Evolutionary conservation across 257 asterid genomes (phyloP).

Genomic region (Solanum peruvianum): DNA sequence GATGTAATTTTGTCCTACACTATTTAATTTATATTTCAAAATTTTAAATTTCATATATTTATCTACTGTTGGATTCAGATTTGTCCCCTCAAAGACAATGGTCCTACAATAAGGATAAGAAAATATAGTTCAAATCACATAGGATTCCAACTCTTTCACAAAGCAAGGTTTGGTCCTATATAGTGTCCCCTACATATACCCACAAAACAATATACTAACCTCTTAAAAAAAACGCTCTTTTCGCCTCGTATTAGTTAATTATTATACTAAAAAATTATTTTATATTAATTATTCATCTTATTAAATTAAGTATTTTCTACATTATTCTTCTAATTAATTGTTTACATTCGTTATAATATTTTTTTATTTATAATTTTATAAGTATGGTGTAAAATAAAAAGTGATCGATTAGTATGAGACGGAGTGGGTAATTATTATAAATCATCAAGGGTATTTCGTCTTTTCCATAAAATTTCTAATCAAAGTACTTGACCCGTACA

Average conservation of each 20-base stretch:
- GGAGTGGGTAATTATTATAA: not conserved
- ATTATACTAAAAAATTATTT: no score
- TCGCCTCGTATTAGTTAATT: no score
- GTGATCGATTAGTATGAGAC: not conserved
- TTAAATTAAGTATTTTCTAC: rapidly evolving
- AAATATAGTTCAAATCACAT: not conserved
- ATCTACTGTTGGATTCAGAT: not conserved
- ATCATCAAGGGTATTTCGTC: not conserved
- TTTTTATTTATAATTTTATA: no score
- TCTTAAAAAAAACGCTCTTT: not conserved
- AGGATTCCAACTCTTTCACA: not conserved
- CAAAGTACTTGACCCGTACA: not conserved
- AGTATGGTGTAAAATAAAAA: no score
- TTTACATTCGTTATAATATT: no score
- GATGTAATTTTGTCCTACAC: not conserved
- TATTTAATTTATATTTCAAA: not conserved
- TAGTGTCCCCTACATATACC: not conserved
- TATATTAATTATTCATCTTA: rapidly evolving
- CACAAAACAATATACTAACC: not conserved
- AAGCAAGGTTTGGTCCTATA: not conserved
- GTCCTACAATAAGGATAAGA: not conserved
- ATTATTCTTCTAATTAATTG: no score
- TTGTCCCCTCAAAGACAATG: not conserved
- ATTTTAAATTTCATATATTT: not conserved
- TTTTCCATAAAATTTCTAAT: not conserved